Percentiles rank a stretch among this genome's conserved stretches.
These are phyloP conservation scores for Crotalaria pallida DNA, from an alignment of 306 rosid genomes.

Conservation along the genomic window DNA sequence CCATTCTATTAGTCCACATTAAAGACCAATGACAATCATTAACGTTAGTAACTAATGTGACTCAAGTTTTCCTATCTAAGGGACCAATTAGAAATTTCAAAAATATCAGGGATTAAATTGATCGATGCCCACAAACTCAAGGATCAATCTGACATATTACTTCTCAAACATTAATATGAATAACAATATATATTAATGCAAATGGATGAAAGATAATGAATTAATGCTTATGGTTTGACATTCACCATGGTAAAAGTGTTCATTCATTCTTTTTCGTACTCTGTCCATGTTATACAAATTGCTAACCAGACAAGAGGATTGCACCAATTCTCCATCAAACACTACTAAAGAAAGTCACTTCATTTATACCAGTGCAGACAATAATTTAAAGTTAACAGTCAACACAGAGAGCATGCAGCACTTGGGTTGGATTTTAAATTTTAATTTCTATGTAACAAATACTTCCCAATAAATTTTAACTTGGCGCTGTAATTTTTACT, in stretches of 20 bases:
- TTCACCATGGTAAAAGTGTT: not conserved
- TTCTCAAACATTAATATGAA: not conserved
- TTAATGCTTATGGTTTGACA: not conserved
- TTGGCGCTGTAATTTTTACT: not conserved
- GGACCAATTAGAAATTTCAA: too few relatives aligned
- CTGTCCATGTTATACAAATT: not conserved
- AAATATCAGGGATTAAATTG: too few relatives aligned
- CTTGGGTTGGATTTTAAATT: not conserved
- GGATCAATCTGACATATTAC: too few relatives aligned
- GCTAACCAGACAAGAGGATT: not conserved
- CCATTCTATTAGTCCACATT: too few relatives aligned
- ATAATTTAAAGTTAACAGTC: too few relatives aligned
- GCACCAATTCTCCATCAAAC: not conserved
- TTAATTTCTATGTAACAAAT: not conserved
- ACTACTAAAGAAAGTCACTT: not conserved
- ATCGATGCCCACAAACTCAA: too few relatives aligned
- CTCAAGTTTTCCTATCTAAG: too few relatives aligned
- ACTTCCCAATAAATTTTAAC: not conserved
- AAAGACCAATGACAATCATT: too few relatives aligned
- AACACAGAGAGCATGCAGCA: not conserved
- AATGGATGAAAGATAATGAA: not conserved
- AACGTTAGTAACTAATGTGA: too few relatives aligned
- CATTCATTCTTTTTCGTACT: not conserved
- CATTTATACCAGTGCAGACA: not conserved
- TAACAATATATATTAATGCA: not conserved